Evolutionary conservation across 805 yeast genomes (phyloP).

Genomic region (Lipomyces spencermartinsiae): DNA sequence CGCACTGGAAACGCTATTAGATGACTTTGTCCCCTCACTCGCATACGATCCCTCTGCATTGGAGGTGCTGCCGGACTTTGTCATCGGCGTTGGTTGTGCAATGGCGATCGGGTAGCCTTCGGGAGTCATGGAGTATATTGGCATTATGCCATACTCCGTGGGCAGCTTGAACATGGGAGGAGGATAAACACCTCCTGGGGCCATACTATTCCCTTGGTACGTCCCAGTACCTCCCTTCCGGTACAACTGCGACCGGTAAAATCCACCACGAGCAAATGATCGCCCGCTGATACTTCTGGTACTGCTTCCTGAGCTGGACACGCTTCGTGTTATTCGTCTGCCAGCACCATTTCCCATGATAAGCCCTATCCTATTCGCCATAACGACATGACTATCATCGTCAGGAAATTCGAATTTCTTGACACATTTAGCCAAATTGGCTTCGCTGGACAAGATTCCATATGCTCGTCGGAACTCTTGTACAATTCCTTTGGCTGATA

Average conservation of each 20-base stretch:
- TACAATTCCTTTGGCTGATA: conserved; percentile 40
- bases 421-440: conserved; percentile 17
- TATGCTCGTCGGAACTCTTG: conserved; percentile 41
- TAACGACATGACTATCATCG: conserved; percentile 16
- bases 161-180: conserved; percentile 24
- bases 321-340: conserved; percentile 12
- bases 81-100: not conserved
- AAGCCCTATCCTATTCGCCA: conserved; percentile 16
- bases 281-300: not conserved
- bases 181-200: conserved; percentile 27
- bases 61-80: not conserved
- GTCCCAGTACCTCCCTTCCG: conserved; percentile 15
- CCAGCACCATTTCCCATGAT: not conserved
- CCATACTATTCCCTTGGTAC: not conserved
- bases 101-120: conserved; percentile 12
- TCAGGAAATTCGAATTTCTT: conserved; percentile 31
- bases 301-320: conserved; percentile 9
- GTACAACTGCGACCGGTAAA: conserved; percentile 15
- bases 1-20: not conserved
- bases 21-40: not conserved
- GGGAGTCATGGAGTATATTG: conserved; percentile 7
- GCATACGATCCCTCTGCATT: not conserved
- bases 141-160: conserved; percentile 20
- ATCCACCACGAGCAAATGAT: conserved; percentile 21
- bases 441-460: conserved; percentile 24